A percentile compares a stretch with the other conserved stretches of the same genome.
phyloP scores from a whole-genome alignment of 176 grass and related monocot species.

The Miscanthus lutarioriparius region DNA sequence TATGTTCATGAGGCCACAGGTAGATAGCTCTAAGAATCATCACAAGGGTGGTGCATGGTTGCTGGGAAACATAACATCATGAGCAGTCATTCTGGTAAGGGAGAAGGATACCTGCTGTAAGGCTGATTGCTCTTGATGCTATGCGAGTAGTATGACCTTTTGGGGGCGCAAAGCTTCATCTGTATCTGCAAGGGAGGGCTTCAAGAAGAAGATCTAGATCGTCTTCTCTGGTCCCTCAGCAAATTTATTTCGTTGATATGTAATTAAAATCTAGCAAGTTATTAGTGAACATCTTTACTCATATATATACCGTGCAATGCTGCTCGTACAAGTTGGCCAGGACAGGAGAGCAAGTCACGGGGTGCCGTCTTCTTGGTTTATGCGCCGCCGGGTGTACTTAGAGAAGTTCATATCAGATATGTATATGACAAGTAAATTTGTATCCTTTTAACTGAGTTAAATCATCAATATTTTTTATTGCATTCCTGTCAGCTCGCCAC shows the following conservation, averaged over 20 bases:
- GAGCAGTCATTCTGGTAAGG: constrained; percentile 83
- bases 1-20: constrained; percentile 21
- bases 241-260: constrained; percentile 46
- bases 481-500: too few species aligned
- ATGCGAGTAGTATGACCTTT: constrained; percentile 50
- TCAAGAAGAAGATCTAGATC: constrained; percentile 30
- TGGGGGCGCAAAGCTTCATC: constrained; percentile 28
- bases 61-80: constrained; percentile 84
- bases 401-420: constrained; percentile 27
- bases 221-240: constrained; percentile 33
- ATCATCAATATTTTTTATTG: background rate
- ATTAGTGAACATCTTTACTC: constrained; percentile 28
- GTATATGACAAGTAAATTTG: constrained; percentile 30
- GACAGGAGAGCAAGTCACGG: background rate
- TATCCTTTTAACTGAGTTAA: constrained; percentile 11
- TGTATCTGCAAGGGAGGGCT: constrained; percentile 49
- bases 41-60: constrained; percentile 6
- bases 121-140: constrained; percentile 97
- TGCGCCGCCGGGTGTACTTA: constrained; percentile 20
- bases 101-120: constrained; percentile 39
- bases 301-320: background rate
- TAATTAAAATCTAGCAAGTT: constrained; percentile 40
- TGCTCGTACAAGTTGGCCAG: background rate
- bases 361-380: background rate
- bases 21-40: background rate